Evolutionary conservation across 2,329 filamentous ascomycete species (phyloP).

Genomic region (Incumbomyces lentus): DNA sequence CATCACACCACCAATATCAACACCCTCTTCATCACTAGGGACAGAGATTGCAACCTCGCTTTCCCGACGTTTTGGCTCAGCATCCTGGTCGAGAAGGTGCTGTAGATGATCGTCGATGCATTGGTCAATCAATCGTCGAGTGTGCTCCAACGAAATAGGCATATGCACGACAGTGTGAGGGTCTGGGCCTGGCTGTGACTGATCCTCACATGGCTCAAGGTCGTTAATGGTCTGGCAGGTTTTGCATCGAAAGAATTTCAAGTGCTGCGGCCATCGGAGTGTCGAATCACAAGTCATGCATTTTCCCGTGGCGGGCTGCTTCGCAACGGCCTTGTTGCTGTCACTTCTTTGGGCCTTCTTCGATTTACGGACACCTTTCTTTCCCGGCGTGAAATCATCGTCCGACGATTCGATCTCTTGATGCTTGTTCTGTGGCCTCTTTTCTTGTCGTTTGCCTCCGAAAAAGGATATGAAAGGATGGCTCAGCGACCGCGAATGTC

Average conservation of each 20-base stretch:
- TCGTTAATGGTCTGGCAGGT: slow-evolving; percentile 81
- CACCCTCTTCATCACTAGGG: slow-evolving; percentile 1
- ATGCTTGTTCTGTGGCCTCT: slow-evolving; percentile 37
- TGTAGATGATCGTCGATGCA: slow-evolving; percentile 44
- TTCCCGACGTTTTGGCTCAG: background rate
- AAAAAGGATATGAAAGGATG: slow-evolving; percentile 69
- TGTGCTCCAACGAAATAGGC: slow-evolving; percentile 51
- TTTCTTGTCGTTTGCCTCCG: slow-evolving; percentile 43
- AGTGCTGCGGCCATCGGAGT: slow-evolving; percentile 65
- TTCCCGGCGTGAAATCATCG: slow-evolving; percentile 24
- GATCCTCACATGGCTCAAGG: slow-evolving; percentile 39
- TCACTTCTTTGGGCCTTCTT: slow-evolving; percentile 25
- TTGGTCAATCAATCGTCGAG: slow-evolving; percentile 46
- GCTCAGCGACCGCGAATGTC: slow-evolving; percentile 61
- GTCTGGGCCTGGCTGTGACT: background rate
- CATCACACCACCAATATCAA: background rate
- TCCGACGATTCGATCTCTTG: slow-evolving; percentile 30
- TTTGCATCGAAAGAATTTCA: slow-evolving; percentile 69
- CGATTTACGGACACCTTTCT: slow-evolving; percentile 12
- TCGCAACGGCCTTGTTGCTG: slow-evolving; percentile 29
- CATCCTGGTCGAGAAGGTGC: slow-evolving; percentile 26
- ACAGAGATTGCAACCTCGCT: background rate
- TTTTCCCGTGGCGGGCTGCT: slow-evolving; percentile 57
- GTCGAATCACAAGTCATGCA: slow-evolving; percentile 80
- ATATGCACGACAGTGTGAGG: slow-evolving; percentile 15